Evolutionary conservation across 345 rosid species (phyloP), one percentile per base, ranked within the genome.

Genomic region (Hibiscus syriacus): DNA sequence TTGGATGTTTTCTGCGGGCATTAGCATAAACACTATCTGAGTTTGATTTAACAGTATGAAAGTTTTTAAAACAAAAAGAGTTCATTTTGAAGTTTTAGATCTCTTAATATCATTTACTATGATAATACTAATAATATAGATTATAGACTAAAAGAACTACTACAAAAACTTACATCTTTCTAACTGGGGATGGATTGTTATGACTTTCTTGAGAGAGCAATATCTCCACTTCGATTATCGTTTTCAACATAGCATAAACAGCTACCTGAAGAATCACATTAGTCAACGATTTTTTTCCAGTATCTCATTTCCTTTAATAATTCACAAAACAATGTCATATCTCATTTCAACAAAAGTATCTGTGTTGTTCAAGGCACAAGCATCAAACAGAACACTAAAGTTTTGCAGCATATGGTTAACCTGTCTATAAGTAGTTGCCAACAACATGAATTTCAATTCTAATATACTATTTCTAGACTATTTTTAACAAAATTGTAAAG

Each of bases 121-220:
- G 41, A 38, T 9, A 38, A 9, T 38, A 38, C 41, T 38, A 38
- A 38, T 10, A 39, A 39, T 22, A 68, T 9, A 68, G 10, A 68
- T 25, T 22, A 68, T 9, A 68, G 10, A 68, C 26, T 13, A 14
- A 10, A 30, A 12, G 16, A 70, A 32, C 38, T 14, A 1, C 34
- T 34, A 5, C 22, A 39, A 46, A 26, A 38, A 73, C 89, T 77
- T 72, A 85, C 90, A 84, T 84, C 29, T 80, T 76, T 69, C 65
- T 74, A 69, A 78, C 88, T 27, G 82, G 88, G 12, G 78, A 80
- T 41, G 77, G 76, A 64, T 77, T 75, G 73, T 74, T 76, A 53
- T 71, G 73, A 72, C 87, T 87, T 45, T 85, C 90, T 54, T 59
- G 82, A 53, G 90, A 82, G 34, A 87, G 90, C 83, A 85, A 82